Conservation (phyloP, 768 basidiomycete genomes). For the Mrakia blollopis region DNA sequence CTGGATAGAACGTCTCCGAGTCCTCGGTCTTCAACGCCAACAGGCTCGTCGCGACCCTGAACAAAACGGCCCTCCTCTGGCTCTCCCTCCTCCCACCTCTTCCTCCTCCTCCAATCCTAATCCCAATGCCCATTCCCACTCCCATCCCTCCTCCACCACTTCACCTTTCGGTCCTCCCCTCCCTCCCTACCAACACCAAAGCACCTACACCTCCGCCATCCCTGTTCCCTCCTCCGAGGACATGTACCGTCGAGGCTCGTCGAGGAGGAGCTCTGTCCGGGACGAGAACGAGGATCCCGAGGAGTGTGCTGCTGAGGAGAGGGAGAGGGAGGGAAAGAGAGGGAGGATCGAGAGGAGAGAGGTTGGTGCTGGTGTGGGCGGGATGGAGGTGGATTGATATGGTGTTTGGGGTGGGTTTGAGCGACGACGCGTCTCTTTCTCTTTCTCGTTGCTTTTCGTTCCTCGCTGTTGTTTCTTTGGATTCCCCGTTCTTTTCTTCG, state of each 20-base stretch:
- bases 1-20: slow-evolving; percentile 76
- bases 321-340: slow-evolving; percentile 4
- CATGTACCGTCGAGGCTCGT: slow-evolving; percentile 7
- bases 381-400: not conserved
- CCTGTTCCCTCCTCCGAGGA: not conserved
- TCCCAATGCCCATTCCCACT: not conserved
- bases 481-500: not conserved
- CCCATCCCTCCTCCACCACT: not conserved
- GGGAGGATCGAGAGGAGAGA: slow-evolving; percentile 10
- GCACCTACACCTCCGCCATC: slow-evolving; percentile 1
- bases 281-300: not conserved
- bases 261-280: not conserved
- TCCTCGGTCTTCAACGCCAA: slow-evolving; percentile 65
- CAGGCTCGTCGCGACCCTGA: not conserved
- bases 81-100: not conserved
- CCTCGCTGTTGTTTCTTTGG: not conserved
- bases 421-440: not conserved
- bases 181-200: not conserved
- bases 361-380: no score
- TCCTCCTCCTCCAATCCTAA: not conserved
- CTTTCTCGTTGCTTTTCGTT: not conserved
- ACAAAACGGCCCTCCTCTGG: not conserved
- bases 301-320: not conserved
- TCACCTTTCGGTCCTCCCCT: not conserved
- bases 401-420: not conserved